Conservation (phyloP, 768 basidiomycete genomes). For the Tricholoma flavovirens region DNA sequence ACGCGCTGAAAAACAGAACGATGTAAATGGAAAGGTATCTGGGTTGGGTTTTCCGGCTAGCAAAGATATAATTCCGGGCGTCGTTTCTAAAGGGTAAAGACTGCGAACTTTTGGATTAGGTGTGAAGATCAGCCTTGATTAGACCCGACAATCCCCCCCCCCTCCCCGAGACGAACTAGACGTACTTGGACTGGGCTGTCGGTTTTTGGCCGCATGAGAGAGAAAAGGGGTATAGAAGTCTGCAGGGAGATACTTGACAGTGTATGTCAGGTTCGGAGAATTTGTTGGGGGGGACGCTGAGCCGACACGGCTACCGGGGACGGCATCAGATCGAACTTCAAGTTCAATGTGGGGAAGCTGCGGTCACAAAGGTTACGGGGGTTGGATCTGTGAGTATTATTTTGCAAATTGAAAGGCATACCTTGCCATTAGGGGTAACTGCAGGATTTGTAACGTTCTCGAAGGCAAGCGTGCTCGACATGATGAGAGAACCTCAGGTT, state of each 20-base stretch:
- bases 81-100: slow-evolving; percentile 73
- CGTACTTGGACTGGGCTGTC: slow-evolving; percentile 62
- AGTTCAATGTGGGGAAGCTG: slow-evolving; percentile 1
- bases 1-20: slow-evolving; percentile 60
- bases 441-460: not conserved
- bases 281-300: not conserved
- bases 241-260: slow-evolving; percentile 37
- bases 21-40: slow-evolving; percentile 86
- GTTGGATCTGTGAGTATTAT: not conserved
- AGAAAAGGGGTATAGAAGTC: slow-evolving; percentile 56
- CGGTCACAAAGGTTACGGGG: not conserved
- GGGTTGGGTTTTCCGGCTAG: slow-evolving; percentile 92
- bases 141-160: not conserved
- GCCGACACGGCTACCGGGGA: not conserved
- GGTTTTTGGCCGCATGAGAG: slow-evolving; percentile 54
- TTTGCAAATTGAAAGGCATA: not conserved
- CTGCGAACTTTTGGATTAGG: slow-evolving; percentile 42
- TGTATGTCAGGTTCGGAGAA: not conserved
- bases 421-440: slow-evolving; percentile 9
- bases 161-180: too few species aligned
- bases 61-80: slow-evolving; percentile 72
- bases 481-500: not conserved
- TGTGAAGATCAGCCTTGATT: not conserved
- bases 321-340: slow-evolving; percentile 2
- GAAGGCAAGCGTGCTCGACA: slow-evolving; percentile 2